Evolutionary conservation across 2,329 filamentous ascomycete species (phyloP).

Genomic region (Ceratocystis papillata): DNA sequence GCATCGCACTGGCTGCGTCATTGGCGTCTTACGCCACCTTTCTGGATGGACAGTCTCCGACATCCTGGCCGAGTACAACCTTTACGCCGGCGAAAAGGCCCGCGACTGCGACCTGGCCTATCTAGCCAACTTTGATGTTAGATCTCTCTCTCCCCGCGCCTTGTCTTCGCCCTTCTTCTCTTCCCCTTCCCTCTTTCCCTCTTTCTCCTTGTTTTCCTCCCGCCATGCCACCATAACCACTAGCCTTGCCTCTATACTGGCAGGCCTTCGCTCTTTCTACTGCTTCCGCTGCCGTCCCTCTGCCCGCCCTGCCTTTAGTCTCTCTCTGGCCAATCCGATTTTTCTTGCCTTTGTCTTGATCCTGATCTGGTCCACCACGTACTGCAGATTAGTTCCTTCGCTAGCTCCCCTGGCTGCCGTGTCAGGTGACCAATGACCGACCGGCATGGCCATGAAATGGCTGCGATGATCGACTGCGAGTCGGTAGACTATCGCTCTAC

Average conservation of each 20-base stretch:
- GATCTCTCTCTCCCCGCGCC: conserved; percentile 11
- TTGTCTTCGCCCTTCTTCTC: neutral
- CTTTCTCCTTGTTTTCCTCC: neutral
- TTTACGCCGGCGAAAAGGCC: conserved; percentile 50
- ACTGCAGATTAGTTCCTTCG: conserved; percentile 16
- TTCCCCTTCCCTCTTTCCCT: neutral
- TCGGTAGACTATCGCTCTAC: too few relatives aligned
- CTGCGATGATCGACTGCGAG: too few relatives aligned
- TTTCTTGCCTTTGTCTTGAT: conserved; percentile 19
- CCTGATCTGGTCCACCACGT: conserved; percentile 22
- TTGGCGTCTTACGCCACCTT: conserved; percentile 65
- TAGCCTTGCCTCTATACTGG: neutral
- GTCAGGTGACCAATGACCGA: neutral
- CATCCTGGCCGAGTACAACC: conserved; percentile 62
- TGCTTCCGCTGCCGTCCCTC: conserved; percentile 25
- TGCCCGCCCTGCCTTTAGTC: neutral
- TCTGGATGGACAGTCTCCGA: conserved; percentile 53
- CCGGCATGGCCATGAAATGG: neutral
- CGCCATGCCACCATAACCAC: neutral
- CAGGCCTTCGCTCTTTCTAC: neutral
- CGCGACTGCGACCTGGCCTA: conserved; percentile 52
- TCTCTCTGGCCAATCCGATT: neutral
- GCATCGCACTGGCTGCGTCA: conserved; percentile 85
- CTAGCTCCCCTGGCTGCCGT: neutral
- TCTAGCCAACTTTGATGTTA: conserved; percentile 41